These are phyloP conservation scores for Eucalyptus polyanthemos DNA, from an alignment of 345 rosid species.

Conservation along the genomic window DNA sequence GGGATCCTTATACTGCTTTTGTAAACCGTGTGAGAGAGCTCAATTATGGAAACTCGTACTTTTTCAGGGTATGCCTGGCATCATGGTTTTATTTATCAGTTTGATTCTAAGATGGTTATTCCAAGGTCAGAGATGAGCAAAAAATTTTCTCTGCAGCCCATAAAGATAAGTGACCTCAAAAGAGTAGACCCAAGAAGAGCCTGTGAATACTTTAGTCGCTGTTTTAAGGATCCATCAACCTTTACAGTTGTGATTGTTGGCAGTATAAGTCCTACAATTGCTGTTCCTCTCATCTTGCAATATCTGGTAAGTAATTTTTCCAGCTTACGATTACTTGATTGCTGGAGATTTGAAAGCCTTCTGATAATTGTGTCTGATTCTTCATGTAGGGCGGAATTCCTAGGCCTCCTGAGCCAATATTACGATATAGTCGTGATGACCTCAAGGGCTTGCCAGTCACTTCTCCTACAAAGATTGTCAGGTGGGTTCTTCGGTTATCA, in stretches of 20 bases:
- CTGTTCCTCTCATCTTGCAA: conserved; percentile 70
- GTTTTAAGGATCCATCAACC: conserved; percentile 90
- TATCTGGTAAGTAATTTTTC: conserved; percentile 55
- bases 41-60: conserved; percentile 83
- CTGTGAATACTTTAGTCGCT: conserved; percentile 75
- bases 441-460: conserved; percentile 80
- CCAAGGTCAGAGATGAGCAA: not conserved
- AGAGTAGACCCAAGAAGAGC: conserved; percentile 81
- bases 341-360: not conserved
- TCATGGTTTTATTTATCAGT: not conserved
- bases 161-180: conserved; percentile 54
- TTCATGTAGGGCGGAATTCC: conserved; percentile 66
- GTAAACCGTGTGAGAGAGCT: conserved; percentile 76
- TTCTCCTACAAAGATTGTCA: conserved; percentile 50
- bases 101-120: not conserved
- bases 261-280: conserved; percentile 53
- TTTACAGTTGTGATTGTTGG: conserved; percentile 88
- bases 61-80: conserved; percentile 57
- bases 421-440: conserved; percentile 52
- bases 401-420: conserved; percentile 57
- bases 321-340: not conserved
- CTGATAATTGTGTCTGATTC: not conserved
- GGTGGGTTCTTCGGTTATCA: conserved; percentile 11
- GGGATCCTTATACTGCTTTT: conserved; percentile 88
- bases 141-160: conserved; percentile 46